Conservation (phyloP, 2,329 filamentous ascomycete species). For the Paecilomyces sp. region DNA sequence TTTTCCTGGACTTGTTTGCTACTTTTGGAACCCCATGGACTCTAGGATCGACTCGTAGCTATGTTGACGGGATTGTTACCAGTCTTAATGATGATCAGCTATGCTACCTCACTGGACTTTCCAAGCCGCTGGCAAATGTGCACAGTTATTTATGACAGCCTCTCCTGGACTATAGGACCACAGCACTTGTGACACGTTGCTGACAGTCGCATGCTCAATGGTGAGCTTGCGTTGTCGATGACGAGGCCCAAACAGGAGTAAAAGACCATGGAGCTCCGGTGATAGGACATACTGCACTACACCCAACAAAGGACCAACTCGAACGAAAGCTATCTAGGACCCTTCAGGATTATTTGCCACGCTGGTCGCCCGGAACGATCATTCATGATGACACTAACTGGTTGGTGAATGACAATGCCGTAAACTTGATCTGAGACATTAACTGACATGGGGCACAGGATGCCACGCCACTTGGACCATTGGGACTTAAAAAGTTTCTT, state of each 20-base stretch:
- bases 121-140: not conserved
- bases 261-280: not conserved
- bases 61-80: not conserved
- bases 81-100: not conserved
- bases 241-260: not conserved
- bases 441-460: not conserved
- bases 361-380: not conserved
- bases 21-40: not conserved
- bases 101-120: not conserved
- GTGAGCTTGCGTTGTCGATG: not conserved
- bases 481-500: slow-evolving; percentile 1
- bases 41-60: not conserved
- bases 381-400: not conserved
- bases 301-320: not conserved
- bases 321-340: not conserved
- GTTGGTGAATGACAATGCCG: not conserved
- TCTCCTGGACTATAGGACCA: not conserved
- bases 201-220: not conserved
- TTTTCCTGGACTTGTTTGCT: not conserved
- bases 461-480: not conserved
- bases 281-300: not conserved
- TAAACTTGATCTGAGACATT: not conserved
- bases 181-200: not conserved
- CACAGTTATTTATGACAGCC: not conserved
- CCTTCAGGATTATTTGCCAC: not conserved